Evolutionary conservation across 2,329 filamentous ascomycete species (phyloP).

Genomic region (Penicillium sp.): DNA sequence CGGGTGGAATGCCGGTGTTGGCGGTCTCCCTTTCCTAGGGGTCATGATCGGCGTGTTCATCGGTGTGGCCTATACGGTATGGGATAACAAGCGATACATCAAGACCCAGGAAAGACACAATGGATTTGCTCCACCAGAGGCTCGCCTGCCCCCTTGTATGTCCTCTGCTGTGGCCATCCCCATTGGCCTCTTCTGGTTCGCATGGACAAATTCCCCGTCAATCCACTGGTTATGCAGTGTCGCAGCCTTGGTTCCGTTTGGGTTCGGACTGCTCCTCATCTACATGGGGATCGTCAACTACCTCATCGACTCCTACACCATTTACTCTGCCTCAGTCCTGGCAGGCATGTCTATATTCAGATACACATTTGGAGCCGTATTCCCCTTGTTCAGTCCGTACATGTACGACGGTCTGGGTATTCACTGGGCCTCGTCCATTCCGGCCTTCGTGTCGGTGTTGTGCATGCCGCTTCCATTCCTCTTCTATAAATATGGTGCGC

Average conservation of each 20-base stretch:
- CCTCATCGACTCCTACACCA: conserved; percentile 37
- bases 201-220: conserved; percentile 52
- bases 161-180: conserved; percentile 51
- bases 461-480: neutral
- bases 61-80: conserved; percentile 35
- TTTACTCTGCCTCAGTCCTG: conserved; percentile 36
- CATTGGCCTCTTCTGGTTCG: conserved; percentile 56
- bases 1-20: conserved; percentile 1
- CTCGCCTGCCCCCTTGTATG: conserved; percentile 43
- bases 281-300: conserved; percentile 36
- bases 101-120: neutral
- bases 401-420: conserved; percentile 20
- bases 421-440: conserved; percentile 1
- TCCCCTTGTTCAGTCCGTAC: conserved; percentile 43
- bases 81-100: conserved; percentile 5
- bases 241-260: conserved; percentile 30
- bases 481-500: conserved; percentile 1
- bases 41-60: conserved; percentile 38
- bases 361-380: conserved; percentile 42
- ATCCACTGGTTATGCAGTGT: conserved; percentile 32
- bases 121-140: neutral
- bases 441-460: neutral
- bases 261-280: conserved; percentile 34
- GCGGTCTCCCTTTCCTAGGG: conserved; percentile 44
- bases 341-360: conserved; percentile 44